Percentiles rank a stretch among this genome's conserved stretches.
phyloP scores from a whole-genome alignment of 306 rosid genomes.

The Prunus kanzakura region DNA sequence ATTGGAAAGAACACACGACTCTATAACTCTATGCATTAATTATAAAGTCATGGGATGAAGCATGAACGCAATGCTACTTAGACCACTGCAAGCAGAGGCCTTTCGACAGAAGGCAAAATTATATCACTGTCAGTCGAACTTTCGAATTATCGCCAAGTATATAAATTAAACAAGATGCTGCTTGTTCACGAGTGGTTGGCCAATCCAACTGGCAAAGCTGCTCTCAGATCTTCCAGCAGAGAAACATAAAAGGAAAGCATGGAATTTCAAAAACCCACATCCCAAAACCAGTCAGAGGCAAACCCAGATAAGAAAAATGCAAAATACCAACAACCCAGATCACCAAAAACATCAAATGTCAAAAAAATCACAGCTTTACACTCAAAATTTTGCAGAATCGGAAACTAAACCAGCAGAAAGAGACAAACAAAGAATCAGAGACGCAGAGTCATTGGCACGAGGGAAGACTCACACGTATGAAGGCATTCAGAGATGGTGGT shows the following conservation, averaged over 20 bases:
- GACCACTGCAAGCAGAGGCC: constrained; percentile 14
- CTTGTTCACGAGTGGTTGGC: not conserved
- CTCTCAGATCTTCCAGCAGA: constrained; percentile 18
- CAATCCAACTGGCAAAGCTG: constrained; percentile 23
- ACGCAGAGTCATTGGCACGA: not conserved
- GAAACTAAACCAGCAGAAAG: not conserved
- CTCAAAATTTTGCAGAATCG: constrained; percentile 25
- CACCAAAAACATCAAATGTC: constrained; percentile 1
- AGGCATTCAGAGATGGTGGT: constrained; percentile 96
- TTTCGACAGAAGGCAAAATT: not conserved
- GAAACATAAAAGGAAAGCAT: constrained; percentile 10
- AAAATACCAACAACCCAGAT: constrained; percentile 21
- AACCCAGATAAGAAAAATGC: constrained; percentile 35
- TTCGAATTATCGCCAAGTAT: constrained; percentile 24
- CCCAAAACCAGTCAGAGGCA: constrained; percentile 20
- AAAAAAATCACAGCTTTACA: not conserved
- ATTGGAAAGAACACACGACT: not conserved
- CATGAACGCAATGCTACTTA: not conserved
- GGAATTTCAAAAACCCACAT: constrained; percentile 37
- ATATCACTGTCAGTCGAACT: constrained; percentile 24
- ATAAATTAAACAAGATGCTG: not conserved
- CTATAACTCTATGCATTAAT: not conserved
- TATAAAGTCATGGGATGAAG: not conserved
- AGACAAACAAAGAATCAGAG: constrained; percentile 12
- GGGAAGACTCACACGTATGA: constrained; percentile 78